Conservation (phyloP, 225 moss, liverwort and hornwort genomes). For the Pseudisothecium myosuroides region DNA sequence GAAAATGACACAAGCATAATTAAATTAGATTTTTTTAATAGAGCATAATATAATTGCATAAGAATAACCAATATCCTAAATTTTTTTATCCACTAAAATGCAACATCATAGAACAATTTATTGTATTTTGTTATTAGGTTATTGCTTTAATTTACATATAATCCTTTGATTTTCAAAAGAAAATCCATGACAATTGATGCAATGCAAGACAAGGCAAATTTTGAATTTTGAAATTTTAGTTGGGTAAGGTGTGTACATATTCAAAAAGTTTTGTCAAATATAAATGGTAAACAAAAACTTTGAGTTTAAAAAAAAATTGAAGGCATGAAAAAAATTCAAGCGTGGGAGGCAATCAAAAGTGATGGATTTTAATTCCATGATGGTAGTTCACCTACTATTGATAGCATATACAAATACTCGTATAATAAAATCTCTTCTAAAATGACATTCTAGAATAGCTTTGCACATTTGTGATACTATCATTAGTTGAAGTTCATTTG, state of each 20-base stretch:
- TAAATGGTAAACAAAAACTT: too few species aligned
- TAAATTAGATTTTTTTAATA: not conserved
- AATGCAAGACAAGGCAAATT: not conserved
- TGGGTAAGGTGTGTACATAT: not conserved
- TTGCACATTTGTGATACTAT: not conserved
- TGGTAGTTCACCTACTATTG: not conserved
- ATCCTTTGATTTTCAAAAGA: not conserved
- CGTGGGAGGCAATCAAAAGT: rapidly evolving
- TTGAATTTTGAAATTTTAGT: not conserved
- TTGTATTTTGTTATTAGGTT: not conserved
- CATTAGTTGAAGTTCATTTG: too few species aligned
- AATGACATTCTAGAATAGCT: not conserved
- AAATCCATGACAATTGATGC: not conserved
- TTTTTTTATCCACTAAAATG: not conserved
- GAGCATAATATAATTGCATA: not conserved
- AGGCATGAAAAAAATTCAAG: not conserved
- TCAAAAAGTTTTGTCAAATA: rapidly evolving
- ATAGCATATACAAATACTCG: not conserved
- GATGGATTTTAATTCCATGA: not conserved
- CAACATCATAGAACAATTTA: not conserved
- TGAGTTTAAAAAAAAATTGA: not conserved
- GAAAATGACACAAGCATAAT: not conserved
- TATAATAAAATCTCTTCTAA: not conserved
- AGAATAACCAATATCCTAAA: rapidly evolving
- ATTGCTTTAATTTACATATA: not conserved